phyloP scores from a whole-genome alignment of 1,284 basidiomycete species.

The Cerrena zonata region DNA sequence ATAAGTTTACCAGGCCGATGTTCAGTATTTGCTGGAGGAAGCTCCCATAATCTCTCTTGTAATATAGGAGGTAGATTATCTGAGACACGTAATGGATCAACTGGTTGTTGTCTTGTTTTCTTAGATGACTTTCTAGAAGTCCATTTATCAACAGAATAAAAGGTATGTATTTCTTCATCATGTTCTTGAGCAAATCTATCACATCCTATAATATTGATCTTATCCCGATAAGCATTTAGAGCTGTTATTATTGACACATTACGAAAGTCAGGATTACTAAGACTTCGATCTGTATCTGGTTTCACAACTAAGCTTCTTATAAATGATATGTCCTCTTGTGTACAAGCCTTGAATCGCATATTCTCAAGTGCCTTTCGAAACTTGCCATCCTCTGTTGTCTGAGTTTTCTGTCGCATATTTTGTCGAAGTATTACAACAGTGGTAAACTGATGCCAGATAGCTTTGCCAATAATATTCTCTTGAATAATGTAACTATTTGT shows the following conservation, averaged over 20 bases:
- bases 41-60: constrained; percentile 26
- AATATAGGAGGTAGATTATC: constrained; percentile 11
- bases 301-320: neutral
- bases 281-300: constrained; percentile 8
- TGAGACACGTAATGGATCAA: constrained; percentile 1
- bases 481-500: neutral
- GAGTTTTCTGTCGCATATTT: constrained; percentile 7
- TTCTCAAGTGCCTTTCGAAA: constrained; percentile 7
- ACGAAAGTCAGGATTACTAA: constrained; percentile 19
- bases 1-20: constrained; percentile 26
- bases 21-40: constrained; percentile 12
- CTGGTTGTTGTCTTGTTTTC: too few species aligned
- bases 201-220: constrained; percentile 26
- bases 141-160: constrained; percentile 27
- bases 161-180: constrained; percentile 19
- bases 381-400: neutral
- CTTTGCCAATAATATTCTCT: neutral
- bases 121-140: too few species aligned
- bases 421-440: constrained; percentile 9
- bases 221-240: constrained; percentile 28
- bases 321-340: neutral
- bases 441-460: constrained; percentile 10
- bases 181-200: constrained; percentile 27
- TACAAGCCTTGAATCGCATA: neutral
- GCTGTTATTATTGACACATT: constrained; percentile 31